Conservation (phyloP, 768 basidiomycete species). For the Suillus subaureus region DNA sequence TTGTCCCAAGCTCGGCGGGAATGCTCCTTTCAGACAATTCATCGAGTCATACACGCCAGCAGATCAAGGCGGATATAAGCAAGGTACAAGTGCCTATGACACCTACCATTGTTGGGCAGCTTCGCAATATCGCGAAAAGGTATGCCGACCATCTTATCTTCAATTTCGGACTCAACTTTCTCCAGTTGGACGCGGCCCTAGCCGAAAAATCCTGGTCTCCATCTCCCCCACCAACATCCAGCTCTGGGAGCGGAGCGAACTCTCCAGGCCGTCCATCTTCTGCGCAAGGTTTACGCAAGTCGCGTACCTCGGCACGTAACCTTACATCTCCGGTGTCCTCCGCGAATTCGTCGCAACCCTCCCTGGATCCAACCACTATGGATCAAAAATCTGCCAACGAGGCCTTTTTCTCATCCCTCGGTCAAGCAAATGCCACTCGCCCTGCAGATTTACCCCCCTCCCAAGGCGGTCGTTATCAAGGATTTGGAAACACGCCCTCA, state of each 20-base stretch:
- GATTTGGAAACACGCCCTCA: constrained; percentile 87
- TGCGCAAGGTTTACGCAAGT: constrained; percentile 85
- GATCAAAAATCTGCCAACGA: constrained; percentile 86
- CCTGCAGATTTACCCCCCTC: constrained; percentile 84
- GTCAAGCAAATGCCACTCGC: constrained; percentile 77
- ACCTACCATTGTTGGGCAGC: constrained; percentile 96
- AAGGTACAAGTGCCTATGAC: constrained; percentile 63
- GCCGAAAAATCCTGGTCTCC: constrained; percentile 81
- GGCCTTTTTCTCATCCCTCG: constrained; percentile 80
- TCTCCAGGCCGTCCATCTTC: constrained; percentile 66
- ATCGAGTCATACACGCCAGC: constrained; percentile 67
- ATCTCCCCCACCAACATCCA: constrained; percentile 63
- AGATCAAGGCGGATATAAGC: constrained; percentile 70
- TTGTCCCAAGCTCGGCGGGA: constrained; percentile 75
- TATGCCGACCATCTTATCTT: constrained; percentile 25
- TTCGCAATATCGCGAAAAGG: constrained; percentile 93
- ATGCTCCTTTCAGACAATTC: constrained; percentile 80
- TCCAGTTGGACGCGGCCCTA: constrained; percentile 75
- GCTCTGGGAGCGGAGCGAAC: constrained; percentile 36
- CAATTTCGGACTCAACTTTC: constrained; percentile 21
- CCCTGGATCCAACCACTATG: constrained; percentile 39
- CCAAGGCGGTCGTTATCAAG: constrained; percentile 91
- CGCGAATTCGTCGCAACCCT: constrained; percentile 44
- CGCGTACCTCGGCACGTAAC: constrained; percentile 69
- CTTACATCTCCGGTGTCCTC: constrained; percentile 49